These are phyloP conservation scores for Ustilago esculenta DNA, from an alignment of 1,284 basidiomycete species.

Conservation along the genomic window DNA sequence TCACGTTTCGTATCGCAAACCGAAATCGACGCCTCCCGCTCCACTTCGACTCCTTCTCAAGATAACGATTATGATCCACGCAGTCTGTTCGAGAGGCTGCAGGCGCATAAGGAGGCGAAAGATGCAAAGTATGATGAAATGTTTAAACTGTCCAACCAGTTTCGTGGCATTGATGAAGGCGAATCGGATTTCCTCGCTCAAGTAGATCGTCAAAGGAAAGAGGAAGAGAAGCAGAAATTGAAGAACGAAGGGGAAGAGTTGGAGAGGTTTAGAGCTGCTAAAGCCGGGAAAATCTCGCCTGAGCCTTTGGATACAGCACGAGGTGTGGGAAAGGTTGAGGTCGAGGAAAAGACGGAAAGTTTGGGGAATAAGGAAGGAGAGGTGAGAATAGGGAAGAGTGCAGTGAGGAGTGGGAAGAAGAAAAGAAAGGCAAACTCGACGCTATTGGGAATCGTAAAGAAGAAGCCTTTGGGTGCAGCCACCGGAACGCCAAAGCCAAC, in stretches of 20 bases:
- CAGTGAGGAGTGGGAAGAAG: slow-evolving; percentile 13
- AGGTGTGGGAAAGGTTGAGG: too few relatives aligned
- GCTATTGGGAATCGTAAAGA: slow-evolving; percentile 37
- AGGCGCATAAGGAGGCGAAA: slow-evolving; percentile 58
- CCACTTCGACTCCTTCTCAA: too few relatives aligned
- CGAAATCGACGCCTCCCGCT: slow-evolving; percentile 19
- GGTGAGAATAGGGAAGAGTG: not conserved
- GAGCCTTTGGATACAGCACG: too few relatives aligned
- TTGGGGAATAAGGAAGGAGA: not conserved
- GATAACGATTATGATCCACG: slow-evolving; percentile 48
- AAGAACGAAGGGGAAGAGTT: slow-evolving; percentile 43
- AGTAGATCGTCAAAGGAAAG: slow-evolving; percentile 31
- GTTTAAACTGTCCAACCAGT: slow-evolving; percentile 62
- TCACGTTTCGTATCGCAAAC: slow-evolving; percentile 42
- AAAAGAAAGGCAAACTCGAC: slow-evolving; percentile 27
- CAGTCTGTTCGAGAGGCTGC: slow-evolving; percentile 45
- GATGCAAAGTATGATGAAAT: slow-evolving; percentile 58
- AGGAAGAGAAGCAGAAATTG: slow-evolving; percentile 24
- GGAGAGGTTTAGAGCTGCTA: slow-evolving; percentile 33
- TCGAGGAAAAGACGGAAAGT: not conserved
- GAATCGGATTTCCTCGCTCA: slow-evolving; percentile 58
- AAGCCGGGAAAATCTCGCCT: not conserved
- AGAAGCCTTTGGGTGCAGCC: slow-evolving; percentile 15
- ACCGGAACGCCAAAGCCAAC: not conserved
- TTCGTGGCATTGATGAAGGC: slow-evolving; percentile 61